Conservation (phyloP, 108 stramenopile species). For the Skeletonema grethae region DNA sequence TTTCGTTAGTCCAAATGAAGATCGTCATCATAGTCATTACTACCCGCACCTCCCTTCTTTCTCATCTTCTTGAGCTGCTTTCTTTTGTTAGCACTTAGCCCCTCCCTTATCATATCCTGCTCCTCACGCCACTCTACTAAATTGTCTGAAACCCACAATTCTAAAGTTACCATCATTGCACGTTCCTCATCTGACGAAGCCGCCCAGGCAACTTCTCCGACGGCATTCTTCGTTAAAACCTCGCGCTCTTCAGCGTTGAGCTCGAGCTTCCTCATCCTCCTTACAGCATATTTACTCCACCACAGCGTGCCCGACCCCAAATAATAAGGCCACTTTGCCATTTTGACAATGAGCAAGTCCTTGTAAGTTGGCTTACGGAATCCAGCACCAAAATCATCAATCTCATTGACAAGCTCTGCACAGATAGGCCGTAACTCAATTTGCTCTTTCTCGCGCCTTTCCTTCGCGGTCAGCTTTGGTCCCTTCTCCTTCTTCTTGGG, state of each 20-base stretch:
- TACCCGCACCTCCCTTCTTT: constrained; percentile 15
- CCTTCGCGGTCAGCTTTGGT: constrained; percentile 58
- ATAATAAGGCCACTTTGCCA: constrained; percentile 64
- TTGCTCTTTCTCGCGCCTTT: constrained; percentile 67
- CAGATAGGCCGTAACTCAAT: constrained; percentile 73
- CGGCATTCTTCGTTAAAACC: constrained; percentile 79
- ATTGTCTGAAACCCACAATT: constrained; percentile 78
- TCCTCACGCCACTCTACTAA: constrained; percentile 78
- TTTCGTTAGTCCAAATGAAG: constrained; percentile 10
- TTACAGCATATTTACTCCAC: constrained; percentile 63
- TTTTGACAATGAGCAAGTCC: constrained; percentile 70
- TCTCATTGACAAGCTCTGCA: constrained; percentile 69
- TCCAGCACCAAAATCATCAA: constrained; percentile 87
- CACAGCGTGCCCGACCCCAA: constrained; percentile 53
- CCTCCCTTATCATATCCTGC: constrained; percentile 65
- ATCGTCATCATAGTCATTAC: constrained; percentile 10
- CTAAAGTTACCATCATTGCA: constrained; percentile 60
- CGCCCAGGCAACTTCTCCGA: constrained; percentile 79
- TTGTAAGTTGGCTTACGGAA: constrained; percentile 85
- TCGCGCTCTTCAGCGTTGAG: constrained; percentile 72
- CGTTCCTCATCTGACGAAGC: constrained; percentile 72
- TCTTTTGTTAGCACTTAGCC: constrained; percentile 61
- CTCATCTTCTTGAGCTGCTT: constrained; percentile 50
- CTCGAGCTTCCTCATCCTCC: constrained; percentile 58
- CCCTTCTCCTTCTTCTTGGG: constrained; percentile 51